Evolutionary conservation across 345 rosid species (phyloP), one percentile per base, ranked within the genome.

Genomic region (Microcos paniculata): DNA sequence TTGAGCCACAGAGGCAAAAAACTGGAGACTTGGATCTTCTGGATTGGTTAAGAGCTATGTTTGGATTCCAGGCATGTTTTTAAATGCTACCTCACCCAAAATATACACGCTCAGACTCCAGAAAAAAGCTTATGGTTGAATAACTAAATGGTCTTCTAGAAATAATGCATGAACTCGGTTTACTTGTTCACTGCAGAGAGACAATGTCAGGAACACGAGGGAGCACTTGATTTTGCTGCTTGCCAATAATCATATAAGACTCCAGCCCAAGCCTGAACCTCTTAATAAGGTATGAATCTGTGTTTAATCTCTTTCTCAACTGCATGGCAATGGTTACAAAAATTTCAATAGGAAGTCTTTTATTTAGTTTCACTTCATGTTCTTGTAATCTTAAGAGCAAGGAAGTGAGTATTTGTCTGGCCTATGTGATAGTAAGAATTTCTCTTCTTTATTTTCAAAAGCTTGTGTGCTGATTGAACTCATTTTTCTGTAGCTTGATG

Each of bases 1-100:
- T 90, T 81, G 97, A 92, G 81, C 98, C 88, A 80, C 92, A 88
- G 59, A 86, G 92, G 85, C 96, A 89, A 79, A 93, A 91, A 87
- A 77, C 91, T 16, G 95, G 97, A 73, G 94, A 96, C 72, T 59
- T 93, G 31, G 99, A 96, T 80, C 88, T 96, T 83, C 91, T 96
- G 42, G 99, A 96, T 80, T 96, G 99, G 98, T 84, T 96, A 81
- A 87, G 95, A 76, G 97, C 98, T 48, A 90, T 93, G 97, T 96
- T 92, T 77, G 98, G 99, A 61, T 96, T 96, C 86, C 99, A 96
- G 97, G 99, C 78, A 90, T 64, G 91, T 72, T 59, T 62, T n/a
- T 9, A 70, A 42, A 30, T 58, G 49, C 58, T 76, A 58, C 45
- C 75, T 11, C 15, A 35, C 12, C 46, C 42, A 4, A 24, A 38